Evolutionary conservation across 495 filamentous ascomycete species (phyloP), one percentile per base, ranked within the genome.

Genomic region (Penicillium lividum): DNA sequence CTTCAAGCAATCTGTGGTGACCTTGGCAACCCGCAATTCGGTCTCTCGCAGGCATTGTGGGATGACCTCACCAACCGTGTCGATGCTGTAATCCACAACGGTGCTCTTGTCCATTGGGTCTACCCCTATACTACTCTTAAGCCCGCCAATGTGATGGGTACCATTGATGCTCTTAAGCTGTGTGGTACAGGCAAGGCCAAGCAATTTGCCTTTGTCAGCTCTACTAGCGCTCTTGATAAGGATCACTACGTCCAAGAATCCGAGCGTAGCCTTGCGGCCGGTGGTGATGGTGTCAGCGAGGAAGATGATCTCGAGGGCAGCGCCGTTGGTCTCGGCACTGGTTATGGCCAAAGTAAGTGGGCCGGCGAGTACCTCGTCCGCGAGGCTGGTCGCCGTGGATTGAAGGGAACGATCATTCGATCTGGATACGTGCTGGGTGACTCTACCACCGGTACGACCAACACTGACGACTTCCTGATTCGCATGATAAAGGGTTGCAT

Each of bases 291-390:
- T 49, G 73, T 92, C 30, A 73, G 76, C 28, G 89, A 92, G 67
- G 72, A 75, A 0, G 88, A 92, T 60, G 82, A 88, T 54, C 72
- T 92, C 5, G 77, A 83, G 56, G 87, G 89, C 13, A 86, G 83
- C 58, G 71, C 81, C 9, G 81, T 76, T 25, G 86, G 86, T 29
- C 81, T 93, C 0, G 78, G 86, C 66, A 96, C 89, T 0, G 94
- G 93, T 7, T 98, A 98, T 65, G 94, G 92, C 7, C 93, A 97
- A 73, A 85, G 81, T 49, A 98, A 98, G 77, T 92, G 89, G 88
- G 86, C 85, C 25, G 76, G 83, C 7, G 93, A 97, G 70, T 88
- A 91, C 63, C 77, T 98, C 13, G 83, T 93, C 48, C 80, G 88
- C 16, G 90, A 89, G 67, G 93, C 93, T 30, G 91, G 92, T 18